Evolutionary conservation across 2,329 filamentous ascomycete genomes (phyloP).

Genomic region (Cryphonectria radicalis): DNA sequence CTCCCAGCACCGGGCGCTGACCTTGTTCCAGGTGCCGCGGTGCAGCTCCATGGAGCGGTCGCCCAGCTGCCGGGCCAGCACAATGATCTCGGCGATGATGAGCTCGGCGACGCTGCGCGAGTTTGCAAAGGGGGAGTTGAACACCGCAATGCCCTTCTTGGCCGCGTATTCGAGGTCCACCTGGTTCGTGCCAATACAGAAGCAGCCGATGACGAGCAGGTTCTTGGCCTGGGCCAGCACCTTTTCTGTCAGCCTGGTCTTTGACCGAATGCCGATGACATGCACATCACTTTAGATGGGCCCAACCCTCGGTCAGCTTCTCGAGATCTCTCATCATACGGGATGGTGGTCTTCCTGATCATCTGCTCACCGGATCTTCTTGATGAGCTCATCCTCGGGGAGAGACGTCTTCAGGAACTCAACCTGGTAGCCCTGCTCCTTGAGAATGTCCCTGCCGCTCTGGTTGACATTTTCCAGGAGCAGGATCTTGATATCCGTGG

Average conservation of each 20-base stretch:
- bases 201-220: constrained; percentile 93
- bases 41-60: constrained; percentile 96
- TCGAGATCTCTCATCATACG: not conserved
- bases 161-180: constrained; percentile 86
- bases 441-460: constrained; percentile 82
- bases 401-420: constrained; percentile 88
- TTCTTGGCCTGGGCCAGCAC: constrained; percentile 91
- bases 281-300: constrained; percentile 74
- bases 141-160: constrained; percentile 87
- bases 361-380: constrained; percentile 83
- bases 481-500: constrained; percentile 94
- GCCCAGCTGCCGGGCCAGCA: constrained; percentile 85
- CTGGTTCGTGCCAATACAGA: constrained; percentile 98
- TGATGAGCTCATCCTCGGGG: constrained; percentile 89
- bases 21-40: constrained; percentile 95
- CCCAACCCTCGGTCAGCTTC: constrained; percentile 11
- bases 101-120: constrained; percentile 95
- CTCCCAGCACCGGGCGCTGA: constrained; percentile 96
- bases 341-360: constrained; percentile 15
- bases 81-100: constrained; percentile 92
- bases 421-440: constrained; percentile 90
- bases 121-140: constrained; percentile 99
- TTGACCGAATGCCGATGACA: constrained; percentile 96
- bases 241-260: constrained; percentile 88
- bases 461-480: constrained; percentile 95